These are phyloP conservation scores for Dalechampia spathulata DNA, from an alignment of 441 rosid genomes.

Conservation along the genomic window DNA sequence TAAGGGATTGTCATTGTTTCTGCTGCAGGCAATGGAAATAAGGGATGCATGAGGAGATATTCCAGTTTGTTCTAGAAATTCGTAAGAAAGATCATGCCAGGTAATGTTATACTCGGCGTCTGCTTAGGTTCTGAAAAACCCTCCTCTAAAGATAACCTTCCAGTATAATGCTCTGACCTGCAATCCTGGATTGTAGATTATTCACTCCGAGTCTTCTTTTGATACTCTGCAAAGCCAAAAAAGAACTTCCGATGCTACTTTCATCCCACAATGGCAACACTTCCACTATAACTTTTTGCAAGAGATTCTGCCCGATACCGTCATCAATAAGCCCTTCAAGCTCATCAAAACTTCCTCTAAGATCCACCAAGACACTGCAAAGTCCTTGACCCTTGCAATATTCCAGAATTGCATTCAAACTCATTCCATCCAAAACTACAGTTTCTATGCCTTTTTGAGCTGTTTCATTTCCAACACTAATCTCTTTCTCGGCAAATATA, in stretches of 20 bases:
- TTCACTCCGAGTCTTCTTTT: constrained; percentile 32
- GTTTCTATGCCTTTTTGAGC: constrained; percentile 35
- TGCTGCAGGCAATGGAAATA: background rate
- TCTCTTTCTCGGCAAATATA: constrained; percentile 35
- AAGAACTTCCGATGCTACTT: constrained; percentile 13
- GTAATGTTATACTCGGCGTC: background rate
- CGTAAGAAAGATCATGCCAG: no score
- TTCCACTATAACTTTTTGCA: constrained; percentile 65
- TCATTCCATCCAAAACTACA: constrained; percentile 41
- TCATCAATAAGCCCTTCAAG: constrained; percentile 49
- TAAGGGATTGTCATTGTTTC: background rate
- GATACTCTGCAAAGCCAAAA: constrained; percentile 24
- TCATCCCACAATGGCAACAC: constrained; percentile 56
- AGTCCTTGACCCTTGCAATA: constrained; percentile 50
- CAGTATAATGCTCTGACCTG: constrained; percentile 41
- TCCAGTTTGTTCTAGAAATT: background rate
- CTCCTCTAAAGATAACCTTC: constrained; percentile 48
- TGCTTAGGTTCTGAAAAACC: constrained; percentile 14
- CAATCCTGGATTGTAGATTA: constrained; percentile 38
- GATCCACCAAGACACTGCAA: constrained; percentile 62
- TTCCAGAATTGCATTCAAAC: constrained; percentile 46
- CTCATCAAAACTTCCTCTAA: constrained; percentile 42
- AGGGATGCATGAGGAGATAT: background rate
- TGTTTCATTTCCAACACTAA: constrained; percentile 24
- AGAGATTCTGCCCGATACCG: constrained; percentile 38